A percentile compares a stretch with the other conserved stretches of the same genome.
phyloP scores from a whole-genome alignment of 306 rosid genomes.

The Medicago arabica region DNA sequence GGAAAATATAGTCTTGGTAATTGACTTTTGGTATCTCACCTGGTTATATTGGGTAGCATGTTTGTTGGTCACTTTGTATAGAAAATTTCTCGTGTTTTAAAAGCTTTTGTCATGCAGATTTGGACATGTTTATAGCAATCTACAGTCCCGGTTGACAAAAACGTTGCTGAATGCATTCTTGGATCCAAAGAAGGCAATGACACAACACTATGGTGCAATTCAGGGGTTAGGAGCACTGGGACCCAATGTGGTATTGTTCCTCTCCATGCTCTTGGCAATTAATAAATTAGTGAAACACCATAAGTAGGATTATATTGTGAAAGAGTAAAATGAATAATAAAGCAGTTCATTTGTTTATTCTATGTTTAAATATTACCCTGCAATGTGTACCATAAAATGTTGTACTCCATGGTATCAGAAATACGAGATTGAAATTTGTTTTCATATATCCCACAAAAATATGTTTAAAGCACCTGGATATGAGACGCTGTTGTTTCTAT shows the following conservation, averaged over 20 bases:
- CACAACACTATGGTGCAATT: conserved; percentile 89
- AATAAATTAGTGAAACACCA: conserved; percentile 2
- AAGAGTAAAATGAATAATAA: conserved; percentile 30
- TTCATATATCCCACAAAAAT: neutral
- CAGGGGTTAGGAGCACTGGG: conserved; percentile 83
- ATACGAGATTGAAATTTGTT: conserved; percentile 7
- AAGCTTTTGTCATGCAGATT: conserved; percentile 57
- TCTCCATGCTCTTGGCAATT: conserved; percentile 41
- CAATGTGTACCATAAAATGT: conserved; percentile 17
- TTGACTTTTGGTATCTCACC: conserved; percentile 13
- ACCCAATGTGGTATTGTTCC: conserved; percentile 70
- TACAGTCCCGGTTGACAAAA: conserved; percentile 80
- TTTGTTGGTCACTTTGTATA: no score
- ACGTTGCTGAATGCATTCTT: conserved; percentile 83
- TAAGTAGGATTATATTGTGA: neutral
- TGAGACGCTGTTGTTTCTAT: neutral
- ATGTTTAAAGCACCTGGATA: neutral
- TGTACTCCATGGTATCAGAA: conserved; percentile 20
- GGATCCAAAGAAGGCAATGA: conserved; percentile 82
- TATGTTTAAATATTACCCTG: conserved; percentile 18
- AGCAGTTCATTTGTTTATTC: conserved; percentile 13
- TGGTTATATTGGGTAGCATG: conserved; percentile 9
- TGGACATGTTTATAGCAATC: conserved; percentile 81
- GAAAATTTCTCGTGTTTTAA: neutral
- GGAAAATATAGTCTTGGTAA: conserved; percentile 20